Base-by-base conservation (phyloP, 805 yeast species). In the Candida gorgasii region DNA sequence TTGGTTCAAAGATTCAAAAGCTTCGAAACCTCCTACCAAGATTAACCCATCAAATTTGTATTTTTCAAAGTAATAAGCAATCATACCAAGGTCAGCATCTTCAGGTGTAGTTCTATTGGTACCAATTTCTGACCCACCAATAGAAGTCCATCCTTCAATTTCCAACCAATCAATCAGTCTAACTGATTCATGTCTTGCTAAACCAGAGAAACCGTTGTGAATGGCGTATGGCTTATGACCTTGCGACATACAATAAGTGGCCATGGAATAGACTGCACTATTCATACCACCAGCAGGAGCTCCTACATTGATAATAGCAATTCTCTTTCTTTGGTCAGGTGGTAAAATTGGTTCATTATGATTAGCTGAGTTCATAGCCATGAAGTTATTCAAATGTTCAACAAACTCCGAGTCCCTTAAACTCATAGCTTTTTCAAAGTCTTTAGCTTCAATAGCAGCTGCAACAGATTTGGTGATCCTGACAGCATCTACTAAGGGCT, bases 221-320 rank as follows among this genome's bases (percentile, higher is more conserved):
- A 93, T 86, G 24, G 97, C 97, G 56, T 71, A 81, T n/a, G 95
- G 86, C 31, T 72, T 79, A 72, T 93, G 99, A 17, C 99, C 99
- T 48, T 81, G 79, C 4, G 96, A 82, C 65, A 90, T 72, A 67
- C 96, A 84, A 72, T 88, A 92, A 13, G 86, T 70, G 5, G 95
- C 89, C 53, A 90, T 89, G n/a, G 97, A 87, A 50, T 90, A 78
- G 8, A 89, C 81, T 3, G 96, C 97, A 47, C 93, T 80, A 60
- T 93, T 93, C 82, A 93, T 77, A 36, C 96, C 97, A 39, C 96
- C 96, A 9, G 98, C 92, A 17, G 99, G 97, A 0, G 99, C 99
- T 53, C 99, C 99, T 34, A 92, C 86, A 58, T 89, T 87, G 41
- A 93, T 76, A 48, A 93, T 83, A 42, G 93, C 99, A 52, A 90